These are phyloP conservation scores for Kwoniella botswanensis DNA, from an alignment of 768 basidiomycete species.

Conservation along the genomic window DNA sequence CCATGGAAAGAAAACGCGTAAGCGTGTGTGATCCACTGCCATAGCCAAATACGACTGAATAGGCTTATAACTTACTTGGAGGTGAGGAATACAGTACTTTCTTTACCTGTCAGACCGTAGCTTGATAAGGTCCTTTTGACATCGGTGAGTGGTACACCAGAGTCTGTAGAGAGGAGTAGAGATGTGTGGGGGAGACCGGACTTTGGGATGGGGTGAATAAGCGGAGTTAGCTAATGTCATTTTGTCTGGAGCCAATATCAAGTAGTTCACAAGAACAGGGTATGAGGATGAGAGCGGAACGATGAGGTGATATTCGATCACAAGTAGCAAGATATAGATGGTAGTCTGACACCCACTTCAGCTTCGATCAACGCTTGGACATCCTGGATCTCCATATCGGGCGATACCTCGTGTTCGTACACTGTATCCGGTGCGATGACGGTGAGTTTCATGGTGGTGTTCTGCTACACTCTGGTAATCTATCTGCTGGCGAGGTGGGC, in stretches of 20 bases:
- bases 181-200: slow-evolving; percentile 37
- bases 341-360: slow-evolving; percentile 68
- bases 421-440: slow-evolving; percentile 59
- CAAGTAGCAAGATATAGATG: neutral
- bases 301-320: neutral
- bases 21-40: neutral
- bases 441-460: slow-evolving; percentile 56
- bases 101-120: slow-evolving; percentile 49
- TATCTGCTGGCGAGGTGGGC: neutral
- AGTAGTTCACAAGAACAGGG: neutral
- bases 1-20: neutral
- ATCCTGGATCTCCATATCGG: slow-evolving; percentile 87
- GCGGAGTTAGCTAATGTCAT: neutral
- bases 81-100: slow-evolving; percentile 49
- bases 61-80: slow-evolving; percentile 37
- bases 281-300: neutral
- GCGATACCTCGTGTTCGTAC: slow-evolving; percentile 76
- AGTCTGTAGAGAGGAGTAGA: slow-evolving; percentile 40
- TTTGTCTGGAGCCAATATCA: no score
- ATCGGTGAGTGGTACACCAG: slow-evolving; percentile 43
- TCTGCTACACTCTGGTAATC: neutral
- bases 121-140: slow-evolving; percentile 37
- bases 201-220: slow-evolving; percentile 16
- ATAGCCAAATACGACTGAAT: neutral
- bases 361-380: slow-evolving; percentile 93